phyloP scores from a whole-genome alignment of 2,329 filamentous ascomycete species.

The Stylonectria norvegica region DNA sequence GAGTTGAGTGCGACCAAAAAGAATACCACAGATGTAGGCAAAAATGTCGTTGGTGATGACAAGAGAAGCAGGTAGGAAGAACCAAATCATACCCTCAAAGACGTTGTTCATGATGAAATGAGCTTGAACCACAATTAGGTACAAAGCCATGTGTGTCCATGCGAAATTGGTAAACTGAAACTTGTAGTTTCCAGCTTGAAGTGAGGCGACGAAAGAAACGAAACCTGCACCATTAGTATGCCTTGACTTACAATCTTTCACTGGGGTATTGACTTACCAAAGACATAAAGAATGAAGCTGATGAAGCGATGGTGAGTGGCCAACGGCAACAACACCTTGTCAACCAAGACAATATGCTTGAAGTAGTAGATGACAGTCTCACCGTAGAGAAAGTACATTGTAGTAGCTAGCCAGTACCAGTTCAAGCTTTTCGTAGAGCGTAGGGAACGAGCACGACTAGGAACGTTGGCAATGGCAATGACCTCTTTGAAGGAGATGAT shows the following conservation, averaged over 20 bases:
- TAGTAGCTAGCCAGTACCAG: constrained; percentile 98
- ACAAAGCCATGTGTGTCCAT: constrained; percentile 99
- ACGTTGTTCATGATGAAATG: constrained; percentile 99
- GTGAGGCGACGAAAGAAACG: constrained; percentile 93
- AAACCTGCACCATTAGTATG: constrained; percentile 61
- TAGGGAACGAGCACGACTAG: constrained; percentile 83
- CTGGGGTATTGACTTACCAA: constrained; percentile 55
- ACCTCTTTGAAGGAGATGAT: constrained; percentile 99
- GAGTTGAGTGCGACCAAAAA: constrained; percentile 91
- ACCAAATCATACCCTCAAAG: constrained; percentile 99
- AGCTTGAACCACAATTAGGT: constrained; percentile 94
- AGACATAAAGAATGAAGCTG: constrained; percentile 96
- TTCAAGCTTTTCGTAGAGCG: constrained; percentile 94
- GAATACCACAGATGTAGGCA: constrained; percentile 95
- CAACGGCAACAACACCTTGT: constrained; percentile 86
- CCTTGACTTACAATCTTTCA: not conserved
- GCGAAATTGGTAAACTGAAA: constrained; percentile 99
- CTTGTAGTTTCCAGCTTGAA: constrained; percentile 93
- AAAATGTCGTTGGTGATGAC: constrained; percentile 99
- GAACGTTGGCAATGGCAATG: constrained; percentile 94
- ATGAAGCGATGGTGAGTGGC: constrained; percentile 98
- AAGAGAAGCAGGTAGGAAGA: constrained; percentile 89
- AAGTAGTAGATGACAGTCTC: constrained; percentile 99
- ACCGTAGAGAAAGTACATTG: constrained; percentile 99
- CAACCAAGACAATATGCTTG: constrained; percentile 95